Conservation (phyloP, 371 early-diverging fungal species). For the Actinomortierella ambigua region DNA sequence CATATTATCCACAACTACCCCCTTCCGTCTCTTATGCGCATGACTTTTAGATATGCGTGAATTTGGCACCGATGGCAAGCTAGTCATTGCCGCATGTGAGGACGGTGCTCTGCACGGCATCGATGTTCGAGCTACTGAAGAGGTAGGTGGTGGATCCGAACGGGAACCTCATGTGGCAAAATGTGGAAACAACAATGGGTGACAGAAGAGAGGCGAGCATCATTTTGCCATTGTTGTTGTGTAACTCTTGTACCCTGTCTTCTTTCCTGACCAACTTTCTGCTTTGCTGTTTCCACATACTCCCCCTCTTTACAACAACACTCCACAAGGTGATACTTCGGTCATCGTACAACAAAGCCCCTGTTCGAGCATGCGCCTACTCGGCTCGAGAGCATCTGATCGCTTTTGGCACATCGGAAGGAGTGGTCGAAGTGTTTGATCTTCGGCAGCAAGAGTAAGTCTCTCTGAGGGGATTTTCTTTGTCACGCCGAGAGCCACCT, state of each 20-base stretch:
- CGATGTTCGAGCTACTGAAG: conserved; percentile 58
- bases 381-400: conserved; percentile 31
- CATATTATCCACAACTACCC: not conserved
- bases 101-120: conserved; percentile 54
- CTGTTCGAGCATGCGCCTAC: conserved; percentile 34
- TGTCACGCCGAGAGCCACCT: not conserved
- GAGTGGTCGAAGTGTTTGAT: conserved; percentile 47
- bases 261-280: not conserved
- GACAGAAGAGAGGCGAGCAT: not conserved
- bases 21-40: not conserved
- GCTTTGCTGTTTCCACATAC: conserved; percentile 6
- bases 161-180: not conserved
- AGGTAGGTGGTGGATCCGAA: conserved; percentile 44
- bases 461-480: not conserved
- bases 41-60: conserved; percentile 51
- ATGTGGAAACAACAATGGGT: not conserved
- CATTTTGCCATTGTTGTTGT: not conserved
- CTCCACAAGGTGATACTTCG: conserved; percentile 5
- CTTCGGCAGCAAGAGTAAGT: conserved; percentile 42
- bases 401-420: conserved; percentile 43
- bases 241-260: too few relatives aligned
- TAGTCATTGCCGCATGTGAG: conserved; percentile 53
- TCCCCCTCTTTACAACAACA: conserved; percentile 15
- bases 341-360: conserved; percentile 30
- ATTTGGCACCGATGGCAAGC: conserved; percentile 55